Base-by-base conservation (phyloP, 495 filamentous ascomycete species). In the Daldinia bambusicola region DNA sequence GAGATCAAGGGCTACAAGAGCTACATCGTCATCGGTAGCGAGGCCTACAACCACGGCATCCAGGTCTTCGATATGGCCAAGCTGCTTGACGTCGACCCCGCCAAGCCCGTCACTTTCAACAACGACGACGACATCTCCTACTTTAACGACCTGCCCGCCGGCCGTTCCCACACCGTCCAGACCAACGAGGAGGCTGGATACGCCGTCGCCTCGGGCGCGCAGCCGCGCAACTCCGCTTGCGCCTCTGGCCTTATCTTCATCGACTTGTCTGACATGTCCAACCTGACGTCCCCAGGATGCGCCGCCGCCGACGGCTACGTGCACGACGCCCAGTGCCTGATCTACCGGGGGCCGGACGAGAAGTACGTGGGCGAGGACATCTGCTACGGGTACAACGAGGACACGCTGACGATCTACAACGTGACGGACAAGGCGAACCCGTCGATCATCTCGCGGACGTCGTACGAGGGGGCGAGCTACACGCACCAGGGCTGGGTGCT, bases 401-500 rank as follows among this genome's bases (percentile, higher is more conserved):
- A 83, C 66, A 81, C 78, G 12, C 70, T 80, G 53, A 83, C 77
- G 56, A 83, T 84, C 78, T 85, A 86, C 70, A 87, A 90, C 72
- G 83, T 89, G 34, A 88, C 87, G 45, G 75, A 87, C 78, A 87
- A 87, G 76, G 67, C 45, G n/a, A 73, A 67, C 26, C 72, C 87
- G 7, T 68, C 63, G 61, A 72, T 89, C 55, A 83, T 90, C 69
- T 88, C 86, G 62, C 79, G 84, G 26, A 88, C 85, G 2, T 78
- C 81, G 10, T 90, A 90, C 74, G 80, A 82, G 34, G 88, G 88
- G 37, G 84, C 84, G 20, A 67, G 81, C 12, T 90, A 90, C 77
- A 87, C 86, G 1, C 88, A 89, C 77, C 88, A 90, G 78, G 88
- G 88, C 31, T 88, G 84, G 84, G 76, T 90, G 0, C 79, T 88